phyloP scores from a whole-genome alignment of 31 red algal genomes.

The Porphyra umbilicalis region DNA sequence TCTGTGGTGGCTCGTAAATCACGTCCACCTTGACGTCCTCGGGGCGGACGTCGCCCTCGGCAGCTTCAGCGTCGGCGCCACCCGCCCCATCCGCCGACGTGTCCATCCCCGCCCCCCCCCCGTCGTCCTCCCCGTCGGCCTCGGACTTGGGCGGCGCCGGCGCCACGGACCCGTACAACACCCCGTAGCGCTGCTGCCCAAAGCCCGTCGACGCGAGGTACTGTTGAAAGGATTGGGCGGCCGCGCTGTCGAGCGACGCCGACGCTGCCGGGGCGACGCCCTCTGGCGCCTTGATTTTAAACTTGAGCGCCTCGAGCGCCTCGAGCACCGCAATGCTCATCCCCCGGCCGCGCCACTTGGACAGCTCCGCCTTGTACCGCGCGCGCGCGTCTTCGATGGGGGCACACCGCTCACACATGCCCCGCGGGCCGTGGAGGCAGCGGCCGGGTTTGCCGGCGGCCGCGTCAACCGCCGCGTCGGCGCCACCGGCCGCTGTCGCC shows the following conservation, averaged over 20 bases:
- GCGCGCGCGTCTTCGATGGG: constrained; percentile 73
- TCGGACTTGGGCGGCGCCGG: constrained; percentile 27
- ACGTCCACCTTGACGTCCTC: constrained; percentile 32
- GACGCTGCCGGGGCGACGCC: constrained; percentile 24
- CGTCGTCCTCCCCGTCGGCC: constrained; percentile 77
- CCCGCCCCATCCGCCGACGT: constrained; percentile 18
- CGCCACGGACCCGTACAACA: constrained; percentile 76
- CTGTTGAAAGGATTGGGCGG: constrained; percentile 73
- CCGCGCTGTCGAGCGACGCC: constrained; percentile 48
- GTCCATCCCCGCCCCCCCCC: constrained; percentile 46
- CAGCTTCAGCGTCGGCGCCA: neutral
- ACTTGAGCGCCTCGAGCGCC: constrained; percentile 84
- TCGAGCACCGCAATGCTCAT: constrained; percentile 78
- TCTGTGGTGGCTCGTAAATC: constrained; percentile 96
- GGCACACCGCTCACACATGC: constrained; percentile 88
- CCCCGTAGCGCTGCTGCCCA: constrained; percentile 86
- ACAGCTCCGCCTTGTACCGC: constrained; percentile 49
- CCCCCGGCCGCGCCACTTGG: constrained; percentile 50
- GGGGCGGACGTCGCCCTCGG: neutral
- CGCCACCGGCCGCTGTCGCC: neutral
- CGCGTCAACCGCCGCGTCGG: neutral
- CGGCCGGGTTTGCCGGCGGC: constrained; percentile 4
- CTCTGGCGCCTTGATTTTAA: constrained; percentile 58
- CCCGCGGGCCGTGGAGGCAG: constrained; percentile 66
- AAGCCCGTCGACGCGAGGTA: constrained; percentile 70